Conservation (phyloP, 169 alveolate genomes). For the Fabrea salina region DNA sequence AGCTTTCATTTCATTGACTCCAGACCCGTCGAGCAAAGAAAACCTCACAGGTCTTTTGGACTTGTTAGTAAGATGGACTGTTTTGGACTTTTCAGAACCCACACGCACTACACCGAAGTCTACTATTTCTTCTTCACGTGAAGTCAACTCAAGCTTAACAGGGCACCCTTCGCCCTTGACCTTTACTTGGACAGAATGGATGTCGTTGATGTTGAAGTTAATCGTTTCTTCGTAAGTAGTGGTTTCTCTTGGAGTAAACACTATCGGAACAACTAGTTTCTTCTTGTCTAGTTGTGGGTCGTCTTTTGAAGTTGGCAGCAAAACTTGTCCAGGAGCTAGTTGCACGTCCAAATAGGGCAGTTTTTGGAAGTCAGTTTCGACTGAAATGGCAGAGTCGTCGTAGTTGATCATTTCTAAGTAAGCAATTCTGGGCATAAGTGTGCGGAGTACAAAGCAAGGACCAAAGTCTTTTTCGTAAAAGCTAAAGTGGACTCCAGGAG, state of each 20-base stretch:
- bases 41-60: conserved; percentile 59
- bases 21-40: conserved; percentile 39
- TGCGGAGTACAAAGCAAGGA: conserved; percentile 85
- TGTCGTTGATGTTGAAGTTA: conserved; percentile 83
- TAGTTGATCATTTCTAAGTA: conserved; percentile 73
- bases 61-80: conserved; percentile 70
- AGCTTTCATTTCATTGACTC: conserved; percentile 61
- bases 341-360: conserved; percentile 78
- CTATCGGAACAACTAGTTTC: conserved; percentile 83
- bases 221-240: conserved; percentile 79
- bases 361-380: conserved; percentile 80
- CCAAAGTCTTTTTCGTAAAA: conserved; percentile 88
- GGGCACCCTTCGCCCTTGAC: conserved; percentile 89
- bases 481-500: conserved; percentile 88
- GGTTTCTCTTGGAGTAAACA: conserved; percentile 88
- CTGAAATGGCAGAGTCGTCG: conserved; percentile 84
- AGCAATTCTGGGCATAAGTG: conserved; percentile 73
- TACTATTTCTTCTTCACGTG: conserved; percentile 75
- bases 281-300: conserved; percentile 64
- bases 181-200: conserved; percentile 77
- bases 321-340: conserved; percentile 80
- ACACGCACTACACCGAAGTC: conserved; percentile 82
- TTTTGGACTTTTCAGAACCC: conserved; percentile 73
- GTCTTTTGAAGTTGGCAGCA: conserved; percentile 63
- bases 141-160: conserved; percentile 79